phyloP scores from a whole-genome alignment of 2,329 filamentous ascomycete genomes.

The Hymenoscyphus fraxineus region DNA sequence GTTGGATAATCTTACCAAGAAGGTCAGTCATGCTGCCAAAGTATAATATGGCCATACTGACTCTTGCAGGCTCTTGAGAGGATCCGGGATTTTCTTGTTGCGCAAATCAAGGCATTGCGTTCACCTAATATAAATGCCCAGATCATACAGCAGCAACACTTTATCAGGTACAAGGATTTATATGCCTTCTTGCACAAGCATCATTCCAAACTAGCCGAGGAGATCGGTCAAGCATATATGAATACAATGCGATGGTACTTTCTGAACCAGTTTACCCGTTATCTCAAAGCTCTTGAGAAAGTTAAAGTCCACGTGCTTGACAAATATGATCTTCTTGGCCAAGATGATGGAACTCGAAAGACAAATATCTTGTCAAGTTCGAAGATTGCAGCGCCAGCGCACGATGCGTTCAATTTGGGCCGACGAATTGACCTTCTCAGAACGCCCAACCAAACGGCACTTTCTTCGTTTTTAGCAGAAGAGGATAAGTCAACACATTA shows the following conservation, averaged over 20 bases:
- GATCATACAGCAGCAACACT: slow-evolving; percentile 89
- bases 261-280: slow-evolving; percentile 82
- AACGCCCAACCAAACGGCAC: slow-evolving; percentile 66
- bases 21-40: slow-evolving; percentile 46
- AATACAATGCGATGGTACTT: slow-evolving; percentile 99
- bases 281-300: slow-evolving; percentile 77
- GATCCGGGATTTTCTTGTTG: slow-evolving; percentile 89
- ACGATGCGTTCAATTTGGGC: slow-evolving; percentile 87
- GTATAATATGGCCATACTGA: slow-evolving; percentile 16
- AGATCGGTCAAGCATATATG: slow-evolving; percentile 90
- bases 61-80: slow-evolving; percentile 71
- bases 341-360: slow-evolving; percentile 69
- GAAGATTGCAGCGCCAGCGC: slow-evolving; percentile 54
- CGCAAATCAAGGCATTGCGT: slow-evolving; percentile 88
- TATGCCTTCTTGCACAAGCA: slow-evolving; percentile 81
- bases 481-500: slow-evolving; percentile 84
- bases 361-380: slow-evolving; percentile 53
- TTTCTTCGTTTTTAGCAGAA: slow-evolving; percentile 86
- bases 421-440: slow-evolving; percentile 79
- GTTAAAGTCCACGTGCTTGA: slow-evolving; percentile 80
- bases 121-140: slow-evolving; percentile 97
- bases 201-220: slow-evolving; percentile 77
- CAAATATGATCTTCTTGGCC: slow-evolving; percentile 76
- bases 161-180: slow-evolving; percentile 83
- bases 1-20: slow-evolving; percentile 76